Evolutionary conservation across 495 filamentous ascomycete genomes (phyloP).

Genomic region (Pseudotulostoma volvatum): DNA sequence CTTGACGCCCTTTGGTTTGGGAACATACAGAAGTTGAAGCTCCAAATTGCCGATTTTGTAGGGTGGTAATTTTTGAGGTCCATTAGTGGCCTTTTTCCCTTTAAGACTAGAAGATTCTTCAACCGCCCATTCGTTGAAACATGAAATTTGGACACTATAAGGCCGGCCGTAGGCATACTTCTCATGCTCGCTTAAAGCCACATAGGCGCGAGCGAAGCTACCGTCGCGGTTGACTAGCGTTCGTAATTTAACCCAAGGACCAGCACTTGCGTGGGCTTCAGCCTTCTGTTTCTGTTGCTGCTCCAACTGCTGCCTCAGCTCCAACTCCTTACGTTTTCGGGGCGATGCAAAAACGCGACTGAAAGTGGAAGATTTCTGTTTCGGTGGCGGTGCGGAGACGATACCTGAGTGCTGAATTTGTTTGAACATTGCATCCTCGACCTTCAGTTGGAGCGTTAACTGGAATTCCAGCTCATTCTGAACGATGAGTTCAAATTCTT

Average conservation of each 20-base stretch:
- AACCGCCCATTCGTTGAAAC: conserved; percentile 96
- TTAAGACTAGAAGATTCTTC: conserved; percentile 75
- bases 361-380: conserved; percentile 71
- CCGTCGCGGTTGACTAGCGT: conserved; percentile 78
- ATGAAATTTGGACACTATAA: conserved; percentile 71
- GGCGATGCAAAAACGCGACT: conserved; percentile 85
- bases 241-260: conserved; percentile 67
- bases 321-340: conserved; percentile 86
- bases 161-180: conserved; percentile 68
- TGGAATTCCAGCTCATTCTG: conserved; percentile 95
- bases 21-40: conserved; percentile 83
- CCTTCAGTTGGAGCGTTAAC: conserved; percentile 85
- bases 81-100: conserved; percentile 63
- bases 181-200: conserved; percentile 86
- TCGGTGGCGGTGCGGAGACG: conserved; percentile 31
- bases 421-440: conserved; percentile 50
- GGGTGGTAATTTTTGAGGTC: conserved; percentile 54
- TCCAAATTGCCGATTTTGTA: conserved; percentile 92
- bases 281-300: conserved; percentile 51
- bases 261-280: conserved; percentile 46
- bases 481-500: conserved; percentile 95
- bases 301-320: conserved; percentile 63
- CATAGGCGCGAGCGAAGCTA: conserved; percentile 82
- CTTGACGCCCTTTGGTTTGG: conserved; percentile 71
- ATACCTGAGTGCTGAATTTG: conserved; percentile 27